Conservation (phyloP, 2,329 filamentous ascomycete genomes). For the Calycina marina region DNA sequence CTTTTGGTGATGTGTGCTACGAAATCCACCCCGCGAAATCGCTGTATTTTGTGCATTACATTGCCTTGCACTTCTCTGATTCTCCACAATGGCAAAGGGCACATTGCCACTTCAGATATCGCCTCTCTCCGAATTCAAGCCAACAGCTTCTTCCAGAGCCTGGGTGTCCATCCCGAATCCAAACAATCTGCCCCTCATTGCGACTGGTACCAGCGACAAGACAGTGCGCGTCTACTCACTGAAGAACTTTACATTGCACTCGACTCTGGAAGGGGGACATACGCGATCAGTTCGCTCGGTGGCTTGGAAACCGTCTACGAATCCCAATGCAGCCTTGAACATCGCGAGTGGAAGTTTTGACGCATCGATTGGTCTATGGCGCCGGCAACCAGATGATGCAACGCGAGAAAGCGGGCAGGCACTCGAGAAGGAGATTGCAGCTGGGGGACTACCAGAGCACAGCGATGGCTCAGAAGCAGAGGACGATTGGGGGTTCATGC, state of each 20-base stretch:
- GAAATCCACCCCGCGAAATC: neutral
- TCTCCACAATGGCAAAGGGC: neutral
- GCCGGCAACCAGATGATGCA: slow-evolving; percentile 32
- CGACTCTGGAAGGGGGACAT: slow-evolving; percentile 72
- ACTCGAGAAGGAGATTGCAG: slow-evolving; percentile 30
- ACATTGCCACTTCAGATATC: neutral
- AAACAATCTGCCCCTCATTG: slow-evolving; percentile 63
- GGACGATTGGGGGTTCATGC: slow-evolving; percentile 82
- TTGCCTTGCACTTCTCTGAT: no score
- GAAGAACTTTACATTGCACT: slow-evolving; percentile 63
- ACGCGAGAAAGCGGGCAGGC: slow-evolving; percentile 18
- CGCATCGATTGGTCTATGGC: slow-evolving; percentile 77
- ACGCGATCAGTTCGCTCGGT: slow-evolving; percentile 75
- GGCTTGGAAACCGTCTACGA: slow-evolving; percentile 62
- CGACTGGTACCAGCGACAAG: slow-evolving; percentile 76
- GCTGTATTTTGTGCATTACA: no score
- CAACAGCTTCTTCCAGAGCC: slow-evolving; percentile 53
- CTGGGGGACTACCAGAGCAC: slow-evolving; percentile 10
- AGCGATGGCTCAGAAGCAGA: slow-evolving; percentile 34
- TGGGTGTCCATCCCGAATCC: slow-evolving; percentile 83
- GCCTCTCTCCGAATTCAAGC: slow-evolving; percentile 21
- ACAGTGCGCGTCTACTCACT: slow-evolving; percentile 83
- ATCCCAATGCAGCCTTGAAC: slow-evolving; percentile 36
- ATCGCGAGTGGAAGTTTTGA: slow-evolving; percentile 92
- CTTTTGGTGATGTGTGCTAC: neutral